Percentiles rank a stretch among this genome's conserved stretches.
Conservation (phyloP, 768 basidiomycete species). For the Phanerodontia chrysosporium region DNA sequence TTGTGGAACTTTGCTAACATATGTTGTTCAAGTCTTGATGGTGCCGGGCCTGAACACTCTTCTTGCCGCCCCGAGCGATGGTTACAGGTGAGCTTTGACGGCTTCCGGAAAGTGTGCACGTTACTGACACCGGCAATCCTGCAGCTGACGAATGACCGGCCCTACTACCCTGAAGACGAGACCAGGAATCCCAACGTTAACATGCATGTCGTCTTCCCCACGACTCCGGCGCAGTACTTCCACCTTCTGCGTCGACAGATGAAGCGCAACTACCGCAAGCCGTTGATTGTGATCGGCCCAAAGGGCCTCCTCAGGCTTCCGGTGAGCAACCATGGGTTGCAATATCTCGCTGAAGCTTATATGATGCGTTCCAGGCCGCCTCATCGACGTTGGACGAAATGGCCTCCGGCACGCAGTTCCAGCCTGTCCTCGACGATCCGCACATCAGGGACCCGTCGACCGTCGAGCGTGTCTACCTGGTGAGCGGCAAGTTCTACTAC, state of each 20-base stretch:
- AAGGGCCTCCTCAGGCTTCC: slow-evolving; percentile 78
- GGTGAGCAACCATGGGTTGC: slow-evolving; percentile 37
- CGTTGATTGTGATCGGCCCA: slow-evolving; percentile 78
- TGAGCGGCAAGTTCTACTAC: slow-evolving; percentile 87
- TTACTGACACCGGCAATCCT: too few species aligned
- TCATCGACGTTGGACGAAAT: slow-evolving; percentile 65
- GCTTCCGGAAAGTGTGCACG: too few species aligned
- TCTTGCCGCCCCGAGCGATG: slow-evolving; percentile 84
- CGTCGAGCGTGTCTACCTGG: slow-evolving; percentile 63
- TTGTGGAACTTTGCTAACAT: neutral
- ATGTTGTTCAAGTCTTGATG: slow-evolving; percentile 48
- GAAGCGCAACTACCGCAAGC: slow-evolving; percentile 80
- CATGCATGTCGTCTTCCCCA: slow-evolving; percentile 82
- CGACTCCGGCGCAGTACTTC: slow-evolving; percentile 90
- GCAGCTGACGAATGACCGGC: slow-evolving; percentile 76
- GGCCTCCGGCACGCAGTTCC: slow-evolving; percentile 55
- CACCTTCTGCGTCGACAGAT: slow-evolving; percentile 88
- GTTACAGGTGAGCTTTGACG: slow-evolving; percentile 60
- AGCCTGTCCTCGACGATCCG: slow-evolving; percentile 59
- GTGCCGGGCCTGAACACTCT: slow-evolving; percentile 92
- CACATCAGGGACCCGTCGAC: slow-evolving; percentile 28
- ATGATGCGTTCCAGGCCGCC: slow-evolving; percentile 51
- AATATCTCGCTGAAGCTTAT: neutral
- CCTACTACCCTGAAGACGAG: slow-evolving; percentile 29
- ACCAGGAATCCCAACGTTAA: slow-evolving; percentile 54